phyloP scores from a whole-genome alignment of 2,329 filamentous ascomycete genomes.

The Phaeosphaeriaceae sp. region DNA sequence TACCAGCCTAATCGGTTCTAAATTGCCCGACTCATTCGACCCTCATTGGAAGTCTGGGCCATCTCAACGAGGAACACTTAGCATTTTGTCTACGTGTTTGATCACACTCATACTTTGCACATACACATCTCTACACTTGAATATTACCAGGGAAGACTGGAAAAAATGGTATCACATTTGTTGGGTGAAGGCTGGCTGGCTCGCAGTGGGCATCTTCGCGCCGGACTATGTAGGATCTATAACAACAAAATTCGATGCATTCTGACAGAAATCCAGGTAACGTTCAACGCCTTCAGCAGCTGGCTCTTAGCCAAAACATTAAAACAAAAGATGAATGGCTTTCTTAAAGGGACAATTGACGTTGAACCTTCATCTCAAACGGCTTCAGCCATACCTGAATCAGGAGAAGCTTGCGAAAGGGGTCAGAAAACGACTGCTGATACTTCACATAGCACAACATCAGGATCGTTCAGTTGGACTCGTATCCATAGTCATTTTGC shows the following conservation, averaged over 20 bases:
- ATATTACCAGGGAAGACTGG: conserved; percentile 7
- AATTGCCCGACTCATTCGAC: too few relatives aligned
- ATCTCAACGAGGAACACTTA: too few relatives aligned
- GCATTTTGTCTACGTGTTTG: too few relatives aligned
- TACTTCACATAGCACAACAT: too few relatives aligned
- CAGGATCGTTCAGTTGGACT: conserved; percentile 8
- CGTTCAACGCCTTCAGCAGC: conserved; percentile 1
- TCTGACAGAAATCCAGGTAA: neutral
- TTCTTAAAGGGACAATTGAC: conserved; percentile 2
- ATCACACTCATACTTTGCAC: too few relatives aligned
- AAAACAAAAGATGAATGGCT: neutral
- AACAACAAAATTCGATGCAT: neutral
- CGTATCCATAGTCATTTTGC: conserved; percentile 13
- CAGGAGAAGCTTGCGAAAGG: neutral
- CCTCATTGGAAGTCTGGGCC: too few relatives aligned
- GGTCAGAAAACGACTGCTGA: too few relatives aligned
- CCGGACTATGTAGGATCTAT: conserved; percentile 4
- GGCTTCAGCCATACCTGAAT: neutral
- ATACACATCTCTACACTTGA: too few relatives aligned
- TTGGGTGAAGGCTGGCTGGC: neutral
- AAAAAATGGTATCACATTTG: conserved; percentile 13
- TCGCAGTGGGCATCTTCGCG: conserved; percentile 7
- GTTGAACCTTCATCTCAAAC: neutral
- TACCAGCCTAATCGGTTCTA: too few relatives aligned
- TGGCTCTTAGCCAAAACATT: neutral